Base-by-base conservation (phyloP, 176 grass and related monocot genomes). In the Avena atlantica region DNA sequence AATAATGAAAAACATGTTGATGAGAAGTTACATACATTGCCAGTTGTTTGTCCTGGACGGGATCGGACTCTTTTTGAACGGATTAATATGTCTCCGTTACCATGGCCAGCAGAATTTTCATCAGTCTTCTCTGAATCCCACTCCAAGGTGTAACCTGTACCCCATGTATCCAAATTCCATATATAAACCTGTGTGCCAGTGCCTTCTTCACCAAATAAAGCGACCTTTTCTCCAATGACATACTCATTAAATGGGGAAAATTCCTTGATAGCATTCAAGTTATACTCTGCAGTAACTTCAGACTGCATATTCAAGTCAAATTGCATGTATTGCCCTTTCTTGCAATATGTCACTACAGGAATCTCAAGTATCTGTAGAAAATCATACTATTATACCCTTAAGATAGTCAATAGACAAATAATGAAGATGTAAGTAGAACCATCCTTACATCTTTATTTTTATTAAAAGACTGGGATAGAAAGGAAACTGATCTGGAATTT, bases 91-190 rank as follows among this genome's bases (percentile, higher is more conserved):
- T 94, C 95, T n/a, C 90, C 84, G 78, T 74, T 27, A 53, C 56
- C 76, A 64, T 58, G 60, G 65, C 63, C 45, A 74, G 60, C 55
- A 79, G 55, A 84, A 83, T 65, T 81, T 75, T 42, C 64, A 76
- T 58, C 57, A 45, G 48, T 24, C 27, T 81, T 92, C 23, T 61
- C 88, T 84, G 85, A 85, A 74, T 74, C 72, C 95, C 95, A 97
- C 25, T 94, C 92, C 62, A 94, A 76, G 62, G 81, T 93, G 36
- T 86, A 92, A 70, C 91, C 20, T 50, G 76, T 82, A 63, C 95
- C 92, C 95, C 92, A 94, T 87, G 70, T 91, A 78, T 93, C 92
- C 74, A 97, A 87, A 92, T 97, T 94, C 95, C 95, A 97, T 84
- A 97, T 91, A 50, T 93, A 97, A 67, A 97, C 86, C 57, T 94